These are phyloP conservation scores for Claviceps citrina DNA, from an alignment of 2,329 filamentous ascomycete species.

Conservation along the genomic window DNA sequence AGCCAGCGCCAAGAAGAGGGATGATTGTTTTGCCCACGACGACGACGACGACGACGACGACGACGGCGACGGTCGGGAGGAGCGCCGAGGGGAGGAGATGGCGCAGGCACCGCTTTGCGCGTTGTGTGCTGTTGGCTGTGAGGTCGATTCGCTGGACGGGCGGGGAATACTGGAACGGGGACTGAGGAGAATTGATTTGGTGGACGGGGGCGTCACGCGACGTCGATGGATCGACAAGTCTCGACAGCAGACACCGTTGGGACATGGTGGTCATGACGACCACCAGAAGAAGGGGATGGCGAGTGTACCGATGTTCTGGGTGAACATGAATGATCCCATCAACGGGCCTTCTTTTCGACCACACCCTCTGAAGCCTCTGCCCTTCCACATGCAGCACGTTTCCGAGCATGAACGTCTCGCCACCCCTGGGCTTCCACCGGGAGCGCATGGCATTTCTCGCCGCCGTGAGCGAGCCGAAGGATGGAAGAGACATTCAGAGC, in stretches of 20 bases:
- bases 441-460: not conserved
- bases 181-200: constrained; percentile 25
- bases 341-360: constrained; percentile 31
- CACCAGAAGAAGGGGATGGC: constrained; percentile 2
- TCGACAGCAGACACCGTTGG: constrained; percentile 7
- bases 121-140: constrained; percentile 27
- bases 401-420: not conserved
- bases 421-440: not conserved
- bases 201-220: constrained; percentile 32
- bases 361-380: constrained; percentile 35
- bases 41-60: too few species aligned
- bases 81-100: constrained; percentile 26
- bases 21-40: too few species aligned
- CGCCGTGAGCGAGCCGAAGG: not conserved
- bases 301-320: constrained; percentile 27
- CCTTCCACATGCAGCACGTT: constrained; percentile 26
- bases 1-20: constrained; percentile 12
- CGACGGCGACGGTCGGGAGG: constrained; percentile 3
- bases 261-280: constrained; percentile 7
- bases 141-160: constrained; percentile 19
- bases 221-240: constrained; percentile 23
- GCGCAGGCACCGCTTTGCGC: constrained; percentile 33
- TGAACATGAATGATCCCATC: constrained; percentile 34
- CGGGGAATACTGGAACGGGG: constrained; percentile 24
- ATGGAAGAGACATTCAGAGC: constrained; percentile 2